Conservation (phyloP, 1,139 yeast genomes). For the Yamadazyma diddensiae region DNA sequence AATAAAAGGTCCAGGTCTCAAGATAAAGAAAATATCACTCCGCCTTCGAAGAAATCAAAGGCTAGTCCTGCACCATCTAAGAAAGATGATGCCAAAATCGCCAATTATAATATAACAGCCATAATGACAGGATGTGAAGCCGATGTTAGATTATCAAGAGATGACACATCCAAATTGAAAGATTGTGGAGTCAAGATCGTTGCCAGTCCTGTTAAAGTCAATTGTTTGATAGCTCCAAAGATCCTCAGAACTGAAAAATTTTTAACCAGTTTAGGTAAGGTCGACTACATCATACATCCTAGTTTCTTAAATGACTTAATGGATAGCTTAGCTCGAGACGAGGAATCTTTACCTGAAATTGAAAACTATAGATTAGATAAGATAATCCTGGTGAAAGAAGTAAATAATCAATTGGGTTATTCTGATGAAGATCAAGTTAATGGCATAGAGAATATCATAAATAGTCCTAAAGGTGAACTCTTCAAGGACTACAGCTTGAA, state of each 20-base stretch:
- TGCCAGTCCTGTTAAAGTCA: slow-evolving; percentile 25
- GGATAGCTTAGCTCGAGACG: slow-evolving; percentile 13
- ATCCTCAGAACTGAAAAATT: slow-evolving; percentile 84
- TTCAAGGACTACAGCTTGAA: slow-evolving; percentile 52
- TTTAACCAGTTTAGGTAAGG: slow-evolving; percentile 43
- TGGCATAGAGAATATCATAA: slow-evolving; percentile 12
- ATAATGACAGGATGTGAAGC: slow-evolving; percentile 66
- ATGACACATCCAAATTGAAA: slow-evolving; percentile 25
- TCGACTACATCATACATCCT: slow-evolving; percentile 44
- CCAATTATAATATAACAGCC: slow-evolving; percentile 27
- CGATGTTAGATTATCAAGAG: slow-evolving; percentile 35
- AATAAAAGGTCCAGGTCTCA: slow-evolving; percentile 7
- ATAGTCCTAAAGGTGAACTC: slow-evolving; percentile 26
- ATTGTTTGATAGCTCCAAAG: slow-evolving; percentile 72
- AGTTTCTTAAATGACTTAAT: slow-evolving; percentile 43
- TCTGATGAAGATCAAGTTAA: slow-evolving; percentile 9
- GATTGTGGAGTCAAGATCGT: slow-evolving; percentile 41
- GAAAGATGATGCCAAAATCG: background rate
- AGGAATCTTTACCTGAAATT: slow-evolving; percentile 22
- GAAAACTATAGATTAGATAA: slow-evolving; percentile 38
- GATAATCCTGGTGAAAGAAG: slow-evolving; percentile 23
- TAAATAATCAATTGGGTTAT: slow-evolving; percentile 35
- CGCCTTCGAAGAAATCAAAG: slow-evolving; percentile 1
- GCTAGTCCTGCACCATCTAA: background rate
- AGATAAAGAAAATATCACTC: slow-evolving; percentile 16